Conservation (phyloP, 1,284 basidiomycete genomes). For the Ceratobasidium sp. region DNA sequence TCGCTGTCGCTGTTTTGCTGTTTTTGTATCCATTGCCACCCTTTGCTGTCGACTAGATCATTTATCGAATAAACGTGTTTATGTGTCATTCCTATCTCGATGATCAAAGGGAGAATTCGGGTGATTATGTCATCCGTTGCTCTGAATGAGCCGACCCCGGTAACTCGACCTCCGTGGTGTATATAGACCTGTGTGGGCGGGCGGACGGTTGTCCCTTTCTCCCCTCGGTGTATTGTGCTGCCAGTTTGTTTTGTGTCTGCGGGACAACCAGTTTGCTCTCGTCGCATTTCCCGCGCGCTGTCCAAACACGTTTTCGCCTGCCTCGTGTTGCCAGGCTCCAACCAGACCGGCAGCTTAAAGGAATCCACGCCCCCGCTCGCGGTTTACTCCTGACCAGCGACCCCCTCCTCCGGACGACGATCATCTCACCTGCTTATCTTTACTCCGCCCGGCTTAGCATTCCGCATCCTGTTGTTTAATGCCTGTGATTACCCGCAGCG, state of each 20-base stretch:
- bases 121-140: constrained; percentile 10
- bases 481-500: constrained; percentile 23
- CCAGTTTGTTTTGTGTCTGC: not conserved
- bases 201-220: not conserved
- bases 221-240: not conserved
- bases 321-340: constrained; percentile 31
- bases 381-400: constrained; percentile 1
- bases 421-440: not conserved
- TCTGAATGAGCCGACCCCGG: not conserved
- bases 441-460: not conserved
- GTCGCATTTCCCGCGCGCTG: not conserved
- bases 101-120: constrained; percentile 24
- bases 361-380: not conserved
- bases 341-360: not conserved
- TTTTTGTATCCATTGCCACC: constrained; percentile 24
- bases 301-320: constrained; percentile 21
- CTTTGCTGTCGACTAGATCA: not conserved
- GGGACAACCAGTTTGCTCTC: not conserved
- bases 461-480: not conserved
- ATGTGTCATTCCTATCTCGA: not conserved
- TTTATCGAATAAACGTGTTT: constrained; percentile 1
- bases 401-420: constrained; percentile 22
- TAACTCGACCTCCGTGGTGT: not conserved
- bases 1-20: constrained; percentile 16
- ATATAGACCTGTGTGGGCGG: not conserved